Evolutionary conservation across 768 basidiomycete genomes (phyloP).

Genomic region (Postia placenta): DNA sequence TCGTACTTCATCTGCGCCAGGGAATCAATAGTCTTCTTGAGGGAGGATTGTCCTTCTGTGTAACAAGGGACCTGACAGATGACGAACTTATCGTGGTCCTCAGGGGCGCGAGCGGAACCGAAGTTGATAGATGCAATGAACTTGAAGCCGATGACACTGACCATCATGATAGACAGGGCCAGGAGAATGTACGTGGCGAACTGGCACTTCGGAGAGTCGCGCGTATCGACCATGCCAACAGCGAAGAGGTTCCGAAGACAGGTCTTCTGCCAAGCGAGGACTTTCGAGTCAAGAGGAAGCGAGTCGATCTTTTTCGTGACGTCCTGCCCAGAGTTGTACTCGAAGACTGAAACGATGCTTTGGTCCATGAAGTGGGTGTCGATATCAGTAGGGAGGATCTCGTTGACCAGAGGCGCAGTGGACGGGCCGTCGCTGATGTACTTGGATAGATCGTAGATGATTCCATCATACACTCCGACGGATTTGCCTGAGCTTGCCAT

Average conservation of each 20-base stretch:
- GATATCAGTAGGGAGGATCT: constrained; percentile 27
- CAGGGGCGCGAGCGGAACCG: constrained; percentile 71
- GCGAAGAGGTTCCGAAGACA: constrained; percentile 93
- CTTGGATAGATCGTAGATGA: constrained; percentile 82
- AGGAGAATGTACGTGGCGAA: constrained; percentile 92
- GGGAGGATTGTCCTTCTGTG: constrained; percentile 87
- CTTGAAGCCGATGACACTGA: constrained; percentile 93
- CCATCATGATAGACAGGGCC: constrained; percentile 86
- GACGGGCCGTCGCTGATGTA: constrained; percentile 69
- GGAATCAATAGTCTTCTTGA: constrained; percentile 88
- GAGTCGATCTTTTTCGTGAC: constrained; percentile 69
- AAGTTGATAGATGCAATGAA: constrained; percentile 90
- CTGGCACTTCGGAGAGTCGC: constrained; percentile 85
- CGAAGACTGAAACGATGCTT: constrained; percentile 49
- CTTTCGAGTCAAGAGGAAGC: constrained; percentile 47
- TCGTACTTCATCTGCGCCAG: constrained; percentile 93
- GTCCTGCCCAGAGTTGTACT: constrained; percentile 66
- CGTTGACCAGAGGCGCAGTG: constrained; percentile 42
- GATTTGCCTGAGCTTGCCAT: constrained; percentile 58
- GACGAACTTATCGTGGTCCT: constrained; percentile 95
- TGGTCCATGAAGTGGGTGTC: constrained; percentile 67
- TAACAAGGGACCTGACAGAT: constrained; percentile 99
- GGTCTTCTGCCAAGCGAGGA: constrained; percentile 68
- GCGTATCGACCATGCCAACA: constrained; percentile 87
- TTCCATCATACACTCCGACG: constrained; percentile 80